Evolutionary conservation across 805 yeast species (phyloP), one percentile per base, ranked within the genome.

Genomic region (Yamadazyma olivae): DNA sequence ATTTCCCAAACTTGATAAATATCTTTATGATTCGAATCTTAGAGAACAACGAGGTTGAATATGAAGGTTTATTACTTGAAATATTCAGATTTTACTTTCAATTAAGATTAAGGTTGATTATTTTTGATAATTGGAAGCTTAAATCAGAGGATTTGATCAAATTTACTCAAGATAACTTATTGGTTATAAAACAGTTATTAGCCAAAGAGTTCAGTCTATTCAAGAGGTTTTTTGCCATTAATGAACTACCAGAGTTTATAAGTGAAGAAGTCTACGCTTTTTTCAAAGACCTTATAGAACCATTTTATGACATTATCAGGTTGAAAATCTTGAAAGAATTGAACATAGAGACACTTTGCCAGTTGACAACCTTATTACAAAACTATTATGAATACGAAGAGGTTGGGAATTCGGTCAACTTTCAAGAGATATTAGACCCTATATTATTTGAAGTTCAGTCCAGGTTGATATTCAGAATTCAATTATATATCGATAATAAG

Each of bases 401-500:
- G n/a, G 12, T 14, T 6, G 62, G 53, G 15, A 45, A 32, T 27
- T 45, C 37, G 6, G 39, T 44, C 8, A 54, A 54, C 15, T 71
- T 73, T 41, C 85, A 80, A 7, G 70, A 67, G 29, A 59, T 88
- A 4, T 81, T 86, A 43, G 76, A 75, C 37, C 90, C 95, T 0
- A 74, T 88, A 8, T 56, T 83, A 17, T 78, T 80, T 38, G 95
- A 84, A 49, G 76, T 82, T 0, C 98, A 91, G 58, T 72, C 86
- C 2, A 67, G 96, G 41, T 66, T 91, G 26, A 81, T 88, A 2
- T 85, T 90, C 56, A 70, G 91, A 46, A 82, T 84, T 9, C 93
- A 87, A 53, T 71, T 75, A 6, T 81, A 74, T 45, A 77, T 87
- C 20, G 91, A 84, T 43, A 75, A 77, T 22, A 79, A 78, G 40